Conservation (phyloP, 768 basidiomycete species). For the Hygrophorus pudorinus region DNA sequence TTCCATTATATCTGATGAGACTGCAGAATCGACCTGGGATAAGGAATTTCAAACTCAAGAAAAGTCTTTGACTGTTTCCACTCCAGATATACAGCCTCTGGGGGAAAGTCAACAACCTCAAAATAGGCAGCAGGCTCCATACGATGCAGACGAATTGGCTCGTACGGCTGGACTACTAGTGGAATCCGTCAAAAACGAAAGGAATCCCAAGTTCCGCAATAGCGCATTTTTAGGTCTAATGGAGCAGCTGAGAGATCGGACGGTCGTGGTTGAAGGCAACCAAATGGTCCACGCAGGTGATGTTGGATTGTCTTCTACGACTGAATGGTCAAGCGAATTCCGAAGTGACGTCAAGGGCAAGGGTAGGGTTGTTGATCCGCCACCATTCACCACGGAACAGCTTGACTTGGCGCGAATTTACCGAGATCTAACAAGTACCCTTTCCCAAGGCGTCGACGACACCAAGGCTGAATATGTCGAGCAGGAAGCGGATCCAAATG, state of each 20-base stretch:
- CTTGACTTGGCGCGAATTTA: too few relatives aligned
- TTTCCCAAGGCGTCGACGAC: too few relatives aligned
- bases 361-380: constrained; percentile 35
- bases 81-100: constrained; percentile 9
- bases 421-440: too few relatives aligned
- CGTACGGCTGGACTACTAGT: constrained; percentile 71
- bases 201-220: constrained; percentile 77
- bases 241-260: constrained; percentile 72
- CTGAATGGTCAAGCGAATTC: neutral
- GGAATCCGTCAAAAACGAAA: constrained; percentile 62
- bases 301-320: constrained; percentile 2
- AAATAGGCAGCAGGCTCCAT: constrained; percentile 15
- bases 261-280: constrained; percentile 71
- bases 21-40: constrained; percentile 47
- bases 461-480: neutral
- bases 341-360: constrained; percentile 55
- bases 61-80: constrained; percentile 17
- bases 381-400: neutral
- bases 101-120: constrained; percentile 12
- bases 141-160: constrained; percentile 63
- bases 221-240: constrained; percentile 82
- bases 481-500: constrained; percentile 36
- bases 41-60: constrained; percentile 55
- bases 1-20: neutral
- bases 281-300: constrained; percentile 49